Evolutionary conservation across 176 grass and related monocot genomes (phyloP), one percentile per base, ranked within the genome.

Genomic region (Metroxylon sagu): DNA sequence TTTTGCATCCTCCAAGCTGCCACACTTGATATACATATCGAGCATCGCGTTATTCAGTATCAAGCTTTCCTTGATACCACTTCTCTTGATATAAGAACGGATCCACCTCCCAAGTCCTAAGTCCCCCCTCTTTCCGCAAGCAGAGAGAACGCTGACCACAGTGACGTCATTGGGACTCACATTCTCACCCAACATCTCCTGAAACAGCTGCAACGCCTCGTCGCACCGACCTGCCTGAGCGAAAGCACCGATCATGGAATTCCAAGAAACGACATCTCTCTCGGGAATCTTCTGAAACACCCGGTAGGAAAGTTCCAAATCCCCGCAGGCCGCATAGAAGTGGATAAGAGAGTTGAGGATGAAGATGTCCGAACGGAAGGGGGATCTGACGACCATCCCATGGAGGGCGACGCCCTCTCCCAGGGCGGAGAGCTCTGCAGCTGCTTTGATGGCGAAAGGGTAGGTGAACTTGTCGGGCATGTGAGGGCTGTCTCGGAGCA

Each of bases 371-470:
- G 35, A 43, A 43, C 10, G 35, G 35, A 43, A 43, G 35, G 35
- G 35, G 5, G 35, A 43, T 43, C 10, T 43, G 35, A 43, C 35
- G 7, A 43, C 35, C 51, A 21, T 50, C 68, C 4, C 31, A 25
- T 0, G 77, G 57, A 25, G 64, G 48, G 29, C 18, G 21, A 3
- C 14, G 0, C 28, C 49, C 16, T 52, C 39, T 25, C 63, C 68
- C 66, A 39, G 67, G 77, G 50, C 72, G 66, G n/a, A 74, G 63
- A 80, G 70, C 70, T 29, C 73, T 64, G 1, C 73, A 73, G 51
- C 73, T 67, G 25, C 72, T 57, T 57, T 73, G 70, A 39, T 43
- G 35, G 35, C 35, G 35, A 43, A 43, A 14, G 35, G 35, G 35
- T 43, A 43, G 35, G 35, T 43, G 35, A 43, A 43, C 35, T 43